A percentile compares a stretch with the other conserved stretches of the same genome.
Conservation (phyloP, 2,329 filamentous ascomycete species). For the Alternaria tenuissima region DNA sequence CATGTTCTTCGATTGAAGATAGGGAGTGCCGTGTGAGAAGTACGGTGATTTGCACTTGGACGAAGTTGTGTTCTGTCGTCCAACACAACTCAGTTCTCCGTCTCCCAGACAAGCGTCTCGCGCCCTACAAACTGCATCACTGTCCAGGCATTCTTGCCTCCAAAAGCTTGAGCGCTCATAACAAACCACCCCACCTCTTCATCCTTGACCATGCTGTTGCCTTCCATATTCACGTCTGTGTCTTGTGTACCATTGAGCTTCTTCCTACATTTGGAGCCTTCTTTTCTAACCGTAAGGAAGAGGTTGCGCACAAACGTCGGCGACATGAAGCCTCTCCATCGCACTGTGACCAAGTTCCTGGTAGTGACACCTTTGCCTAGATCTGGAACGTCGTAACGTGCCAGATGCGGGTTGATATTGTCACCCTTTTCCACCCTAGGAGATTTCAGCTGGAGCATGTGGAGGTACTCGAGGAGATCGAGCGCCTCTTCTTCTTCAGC, state of each 20-base stretch:
- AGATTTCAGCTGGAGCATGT: slow-evolving; percentile 70
- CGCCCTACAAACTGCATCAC: slow-evolving; percentile 44
- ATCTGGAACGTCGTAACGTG: slow-evolving; percentile 69
- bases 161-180: slow-evolving; percentile 43
- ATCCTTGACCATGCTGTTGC: slow-evolving; percentile 1
- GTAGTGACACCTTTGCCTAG: slow-evolving; percentile 27
- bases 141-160: slow-evolving; percentile 36
- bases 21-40: neutral
- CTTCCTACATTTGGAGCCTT: slow-evolving; percentile 27
- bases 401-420: slow-evolving; percentile 72
- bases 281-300: slow-evolving; percentile 35
- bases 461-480: slow-evolving; percentile 78
- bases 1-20: neutral
- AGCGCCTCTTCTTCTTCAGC: slow-evolving; percentile 71
- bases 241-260: slow-evolving; percentile 18
- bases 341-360: slow-evolving; percentile 45
- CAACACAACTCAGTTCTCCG: slow-evolving; percentile 24
- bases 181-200: slow-evolving; percentile 40
- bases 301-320: slow-evolving; percentile 43
- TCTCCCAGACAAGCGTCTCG: slow-evolving; percentile 48
- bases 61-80: neutral
- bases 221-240: slow-evolving; percentile 19
- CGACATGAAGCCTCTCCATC: slow-evolving; percentile 57
- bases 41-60: neutral
- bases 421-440: slow-evolving; percentile 68